Evolutionary conservation across 805 yeast genomes (phyloP).

Genomic region (Starmera amethionina): DNA sequence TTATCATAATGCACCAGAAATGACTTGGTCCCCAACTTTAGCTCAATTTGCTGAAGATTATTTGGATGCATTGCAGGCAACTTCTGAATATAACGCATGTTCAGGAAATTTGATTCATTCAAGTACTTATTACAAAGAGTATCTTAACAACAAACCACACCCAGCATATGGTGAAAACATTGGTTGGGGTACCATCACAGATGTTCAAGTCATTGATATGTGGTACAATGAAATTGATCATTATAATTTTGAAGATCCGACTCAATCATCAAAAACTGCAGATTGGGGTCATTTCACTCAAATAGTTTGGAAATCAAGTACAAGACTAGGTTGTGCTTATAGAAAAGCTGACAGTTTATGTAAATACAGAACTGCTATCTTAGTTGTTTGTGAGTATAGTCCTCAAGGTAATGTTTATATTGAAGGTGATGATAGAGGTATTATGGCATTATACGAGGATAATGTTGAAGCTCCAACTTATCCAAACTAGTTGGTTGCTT

Average conservation of each 20-base stretch:
- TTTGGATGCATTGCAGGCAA: conserved; percentile 29
- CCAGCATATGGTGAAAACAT: conserved; percentile 52
- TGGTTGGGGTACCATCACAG: conserved; percentile 48
- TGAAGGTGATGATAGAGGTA: conserved; percentile 13
- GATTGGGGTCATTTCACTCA: conserved; percentile 72
- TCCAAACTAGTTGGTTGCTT: background rate
- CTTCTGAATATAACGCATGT: conserved; percentile 39
- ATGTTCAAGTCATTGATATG: conserved; percentile 42
- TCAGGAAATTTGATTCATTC: conserved; percentile 58
- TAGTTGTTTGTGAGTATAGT: conserved; percentile 52
- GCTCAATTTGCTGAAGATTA: conserved; percentile 41
- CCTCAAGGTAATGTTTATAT: conserved; percentile 39
- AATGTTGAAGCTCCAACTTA: conserved; percentile 32
- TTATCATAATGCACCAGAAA: conserved; percentile 30
- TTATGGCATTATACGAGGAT: conserved; percentile 8
- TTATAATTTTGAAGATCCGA: conserved; percentile 44
- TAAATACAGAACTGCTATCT: conserved; percentile 11
- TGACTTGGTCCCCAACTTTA: conserved; percentile 39
- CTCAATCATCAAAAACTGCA: conserved; percentile 28
- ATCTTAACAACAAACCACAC: conserved; percentile 12
- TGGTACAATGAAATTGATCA: conserved; percentile 61
- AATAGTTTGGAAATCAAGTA: conserved; percentile 55
- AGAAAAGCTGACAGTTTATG: conserved; percentile 36
- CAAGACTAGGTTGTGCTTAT: conserved; percentile 58
- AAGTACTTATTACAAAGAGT: conserved; percentile 33